Evolutionary conservation across 148 eudicot species (phyloP).

Genomic region (Simmondsia chinensis): DNA sequence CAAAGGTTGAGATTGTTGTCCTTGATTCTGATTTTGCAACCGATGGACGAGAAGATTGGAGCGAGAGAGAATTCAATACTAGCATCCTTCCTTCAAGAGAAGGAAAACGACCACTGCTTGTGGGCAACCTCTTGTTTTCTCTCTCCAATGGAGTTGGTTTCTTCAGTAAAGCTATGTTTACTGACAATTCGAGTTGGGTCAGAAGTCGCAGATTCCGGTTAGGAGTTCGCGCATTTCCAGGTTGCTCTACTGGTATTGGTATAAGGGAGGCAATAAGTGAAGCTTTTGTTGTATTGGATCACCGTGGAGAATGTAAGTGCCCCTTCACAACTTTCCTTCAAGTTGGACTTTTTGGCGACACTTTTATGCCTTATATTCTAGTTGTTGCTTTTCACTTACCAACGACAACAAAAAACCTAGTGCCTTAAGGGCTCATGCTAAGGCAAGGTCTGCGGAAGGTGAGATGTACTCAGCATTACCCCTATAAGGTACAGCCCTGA

Average conservation of each 20-base stretch:
- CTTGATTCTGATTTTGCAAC: slow-evolving; percentile 54
- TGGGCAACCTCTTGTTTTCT: slow-evolving; percentile 28
- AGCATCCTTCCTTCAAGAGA: slow-evolving; percentile 44
- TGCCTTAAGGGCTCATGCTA: too few species aligned
- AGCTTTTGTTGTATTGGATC: slow-evolving; percentile 72
- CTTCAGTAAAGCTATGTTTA: slow-evolving; percentile 34
- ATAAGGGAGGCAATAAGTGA: slow-evolving; percentile 72
- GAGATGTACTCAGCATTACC: too few species aligned
- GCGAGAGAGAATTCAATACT: slow-evolving; percentile 27
- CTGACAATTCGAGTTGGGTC: slow-evolving; percentile 90
- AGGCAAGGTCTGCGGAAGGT: too few species aligned
- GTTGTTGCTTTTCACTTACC: not conserved
- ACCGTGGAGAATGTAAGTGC: slow-evolving; percentile 79
- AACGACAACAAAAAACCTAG: too few species aligned
- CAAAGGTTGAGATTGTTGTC: slow-evolving; percentile 41
- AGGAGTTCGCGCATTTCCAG: slow-evolving; percentile 38
- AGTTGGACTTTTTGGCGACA: not conserved
- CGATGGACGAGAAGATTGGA: slow-evolving; percentile 56
- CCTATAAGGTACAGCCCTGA: too few species aligned
- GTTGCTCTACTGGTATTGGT: slow-evolving; percentile 15
- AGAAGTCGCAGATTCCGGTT: slow-evolving; percentile 64
- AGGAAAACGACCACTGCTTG: slow-evolving; percentile 71
- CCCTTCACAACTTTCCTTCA: slow-evolving; percentile 1
- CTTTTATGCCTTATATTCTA: not conserved
- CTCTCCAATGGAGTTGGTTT: slow-evolving; percentile 54